These are phyloP conservation scores for Echinosphaeria canescens DNA, from an alignment of 2,329 filamentous ascomycete genomes.

Conservation along the genomic window DNA sequence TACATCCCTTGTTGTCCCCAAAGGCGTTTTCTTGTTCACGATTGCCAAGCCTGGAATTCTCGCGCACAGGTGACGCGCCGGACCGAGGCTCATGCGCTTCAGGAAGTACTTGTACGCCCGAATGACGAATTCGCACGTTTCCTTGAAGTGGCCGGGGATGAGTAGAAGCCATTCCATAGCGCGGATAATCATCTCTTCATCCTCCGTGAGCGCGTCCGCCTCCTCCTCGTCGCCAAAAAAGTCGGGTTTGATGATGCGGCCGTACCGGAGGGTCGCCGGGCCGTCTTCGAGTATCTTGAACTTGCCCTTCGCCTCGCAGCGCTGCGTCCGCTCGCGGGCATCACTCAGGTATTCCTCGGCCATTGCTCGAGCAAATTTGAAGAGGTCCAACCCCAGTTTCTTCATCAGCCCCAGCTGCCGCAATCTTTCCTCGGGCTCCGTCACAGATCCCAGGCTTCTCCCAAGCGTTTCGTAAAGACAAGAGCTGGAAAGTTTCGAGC, in stretches of 20 bases:
- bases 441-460: conserved; percentile 54
- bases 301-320: conserved; percentile 16
- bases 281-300: conserved; percentile 28
- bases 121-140: conserved; percentile 24
- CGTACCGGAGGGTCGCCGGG: conserved; percentile 29
- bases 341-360: conserved; percentile 27
- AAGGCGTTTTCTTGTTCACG: conserved; percentile 14
- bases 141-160: conserved; percentile 27
- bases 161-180: conserved; percentile 71
- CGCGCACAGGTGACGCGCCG: conserved; percentile 28
- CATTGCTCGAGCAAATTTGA: conserved; percentile 53
- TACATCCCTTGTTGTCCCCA: too few species aligned
- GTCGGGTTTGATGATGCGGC: conserved; percentile 43
- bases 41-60: conserved; percentile 28
- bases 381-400: conserved; percentile 49
- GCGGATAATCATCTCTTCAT: conserved; percentile 54
- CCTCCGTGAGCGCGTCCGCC: conserved; percentile 26
- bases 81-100: conserved; percentile 25
- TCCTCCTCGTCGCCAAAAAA: conserved; percentile 45
- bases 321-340: conserved; percentile 13
- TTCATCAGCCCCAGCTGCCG: conserved; percentile 55
- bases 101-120: conserved; percentile 69
- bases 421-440: conserved; percentile 39
- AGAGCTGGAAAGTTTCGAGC: conserved; percentile 47
- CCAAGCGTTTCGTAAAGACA: conserved; percentile 52